A percentile compares a stretch with the other conserved stretches of the same genome.
Conservation (phyloP, 192 early-diverging fungal genomes). For the Mortierella antarctica region DNA sequence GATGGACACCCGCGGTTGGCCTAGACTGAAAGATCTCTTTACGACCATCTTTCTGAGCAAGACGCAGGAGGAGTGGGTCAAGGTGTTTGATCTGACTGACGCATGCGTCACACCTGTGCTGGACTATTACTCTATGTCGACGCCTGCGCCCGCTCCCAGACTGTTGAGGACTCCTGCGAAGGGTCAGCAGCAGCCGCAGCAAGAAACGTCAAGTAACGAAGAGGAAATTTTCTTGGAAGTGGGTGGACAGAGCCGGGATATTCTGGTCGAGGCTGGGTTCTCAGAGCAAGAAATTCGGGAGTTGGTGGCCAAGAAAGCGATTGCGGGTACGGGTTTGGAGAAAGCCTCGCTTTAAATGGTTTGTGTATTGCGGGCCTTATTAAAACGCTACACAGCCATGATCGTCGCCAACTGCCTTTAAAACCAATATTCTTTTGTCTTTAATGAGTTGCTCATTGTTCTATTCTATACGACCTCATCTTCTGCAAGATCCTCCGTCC, state of each 20-base stretch:
- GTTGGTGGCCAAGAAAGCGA: slow-evolving; percentile 38
- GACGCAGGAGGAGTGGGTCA: slow-evolving; percentile 71
- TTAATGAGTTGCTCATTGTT: too few relatives aligned
- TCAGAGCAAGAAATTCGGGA: slow-evolving; percentile 51
- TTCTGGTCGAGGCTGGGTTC: slow-evolving; percentile 58
- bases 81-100: slow-evolving; percentile 68
- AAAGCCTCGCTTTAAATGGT: slow-evolving; percentile 32
- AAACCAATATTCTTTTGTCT: too few relatives aligned
- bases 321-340: slow-evolving; percentile 31
- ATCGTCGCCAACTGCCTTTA: too few relatives aligned
- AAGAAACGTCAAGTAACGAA: neutral
- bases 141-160: slow-evolving; percentile 64
- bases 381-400: too few relatives aligned
- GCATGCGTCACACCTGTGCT: slow-evolving; percentile 76
- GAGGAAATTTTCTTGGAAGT: slow-evolving; percentile 47
- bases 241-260: slow-evolving; percentile 58
- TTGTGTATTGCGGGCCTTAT: neutral
- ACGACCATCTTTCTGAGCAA: slow-evolving; percentile 60
- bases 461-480: too few relatives aligned
- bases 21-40: slow-evolving; percentile 61
- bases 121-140: slow-evolving; percentile 52
- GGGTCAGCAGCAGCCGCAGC: slow-evolving; percentile 4
- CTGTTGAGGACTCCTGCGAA: slow-evolving; percentile 62
- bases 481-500: too few relatives aligned
- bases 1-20: slow-evolving; percentile 65